Evolutionary conservation across 2,329 filamentous ascomycete genomes (phyloP), one percentile per base, ranked within the genome.

Genomic region (Xylaria polymorpha): DNA sequence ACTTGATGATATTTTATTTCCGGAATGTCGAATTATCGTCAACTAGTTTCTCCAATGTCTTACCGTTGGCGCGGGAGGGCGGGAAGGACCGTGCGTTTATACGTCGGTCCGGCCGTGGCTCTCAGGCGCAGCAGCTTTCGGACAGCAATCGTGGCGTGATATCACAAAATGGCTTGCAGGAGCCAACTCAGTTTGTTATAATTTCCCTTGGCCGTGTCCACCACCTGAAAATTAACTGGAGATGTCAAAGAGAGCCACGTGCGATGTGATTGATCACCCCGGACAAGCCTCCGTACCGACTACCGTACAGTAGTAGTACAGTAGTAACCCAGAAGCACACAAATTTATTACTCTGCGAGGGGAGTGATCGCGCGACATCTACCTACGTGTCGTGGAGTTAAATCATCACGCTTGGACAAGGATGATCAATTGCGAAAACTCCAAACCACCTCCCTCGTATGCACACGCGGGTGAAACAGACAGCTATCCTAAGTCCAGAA

Each of bases 81-180:
- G 9, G 46, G 22, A 35, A 25, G 32, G 20, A 14, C 41, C 18
- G n/a, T n/a, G 44, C 25, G 32, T 35, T 32, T 14, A 10, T 9
- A 10, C 15, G 35, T 39, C 29, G 18, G 18, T 56, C 43, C 43
- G 43, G 46, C 9, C 5, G 65, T 62, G 44, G 65, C 59, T 59
- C 44, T 20, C 32, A 32, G 48, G 46, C 22, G 39, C 22, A 51
- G 29, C 51, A 29, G 25, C 25, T 29, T 35, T 51, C 43, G 25
- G 35, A 46, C 18, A n/a, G 22, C 22, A 25, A n/a, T 51, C 60
- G 22, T 53, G 44, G 37, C 60, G 61, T 68, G 66, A 68, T 65
- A 61, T 35, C 56, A 43, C 32, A 50, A 67, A 57, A 56, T 41
- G 61, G 66, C 50, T 68, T 61, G 66, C 66, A 65, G 46, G 53